A percentile compares a stretch with the other conserved stretches of the same genome.
These are phyloP conservation scores for Kingdonia uniflora DNA, from an alignment of 164 flowering plant genomes.

Conservation along the genomic window DNA sequence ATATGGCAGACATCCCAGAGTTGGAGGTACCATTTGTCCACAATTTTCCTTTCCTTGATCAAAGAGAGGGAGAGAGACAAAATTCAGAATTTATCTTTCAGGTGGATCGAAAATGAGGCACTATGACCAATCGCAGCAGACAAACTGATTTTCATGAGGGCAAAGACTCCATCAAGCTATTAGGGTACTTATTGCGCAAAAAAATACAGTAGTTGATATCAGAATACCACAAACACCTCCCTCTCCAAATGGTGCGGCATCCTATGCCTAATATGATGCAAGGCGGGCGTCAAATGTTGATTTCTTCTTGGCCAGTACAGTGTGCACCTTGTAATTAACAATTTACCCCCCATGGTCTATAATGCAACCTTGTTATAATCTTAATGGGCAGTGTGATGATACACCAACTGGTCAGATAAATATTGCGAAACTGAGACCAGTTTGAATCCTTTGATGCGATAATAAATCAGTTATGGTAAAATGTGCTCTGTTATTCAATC, in stretches of 20 bases:
- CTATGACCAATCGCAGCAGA: no score
- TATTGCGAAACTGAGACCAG: constrained; percentile 15
- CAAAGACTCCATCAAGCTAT: no score
- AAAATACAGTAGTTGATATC: constrained; percentile 10
- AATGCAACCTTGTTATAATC: constrained; percentile 12
- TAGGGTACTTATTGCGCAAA: no score
- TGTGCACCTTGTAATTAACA: no score
- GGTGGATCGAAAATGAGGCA: no score
- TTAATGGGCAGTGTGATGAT: constrained; percentile 18
- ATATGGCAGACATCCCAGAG: no score
- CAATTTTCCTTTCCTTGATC: constrained; percentile 24
- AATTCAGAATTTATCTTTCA: constrained; percentile 14
- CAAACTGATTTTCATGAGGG: no score
- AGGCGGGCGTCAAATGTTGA: background rate
- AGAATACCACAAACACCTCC: background rate
- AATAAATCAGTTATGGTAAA: no score
- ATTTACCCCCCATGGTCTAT: no score
- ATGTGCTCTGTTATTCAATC: no score
- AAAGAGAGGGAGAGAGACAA: constrained; percentile 12
- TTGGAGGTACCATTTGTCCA: no score
- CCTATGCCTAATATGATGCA: constrained; percentile 9
- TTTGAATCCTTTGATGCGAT: no score
- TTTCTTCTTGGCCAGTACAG: constrained; percentile 17
- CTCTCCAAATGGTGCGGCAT: background rate
- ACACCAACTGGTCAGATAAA: constrained; percentile 7